phyloP scores from a whole-genome alignment of 108 stramenopile species.

The Stephanodiscus triporus region DNA sequence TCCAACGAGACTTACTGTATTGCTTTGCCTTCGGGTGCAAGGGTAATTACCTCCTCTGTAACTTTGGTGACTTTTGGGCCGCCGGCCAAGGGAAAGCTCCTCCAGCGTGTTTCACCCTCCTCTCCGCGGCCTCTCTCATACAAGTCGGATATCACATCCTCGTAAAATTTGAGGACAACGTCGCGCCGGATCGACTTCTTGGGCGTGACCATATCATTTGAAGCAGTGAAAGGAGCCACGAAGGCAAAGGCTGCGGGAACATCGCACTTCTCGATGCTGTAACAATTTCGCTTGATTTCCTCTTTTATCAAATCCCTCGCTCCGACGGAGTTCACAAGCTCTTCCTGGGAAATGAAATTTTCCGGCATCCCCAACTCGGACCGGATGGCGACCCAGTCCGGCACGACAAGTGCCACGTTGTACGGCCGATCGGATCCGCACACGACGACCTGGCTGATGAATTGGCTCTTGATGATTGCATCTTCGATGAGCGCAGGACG shows the following conservation, averaged over 20 bases:
- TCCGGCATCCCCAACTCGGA: constrained; percentile 54
- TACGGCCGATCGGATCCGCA: constrained; percentile 84
- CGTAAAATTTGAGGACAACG: constrained; percentile 84
- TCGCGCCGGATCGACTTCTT: constrained; percentile 78
- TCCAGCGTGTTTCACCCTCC: too few relatives aligned
- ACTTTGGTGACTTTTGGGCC: too few relatives aligned
- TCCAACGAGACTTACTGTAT: too few relatives aligned
- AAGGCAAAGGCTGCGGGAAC: constrained; percentile 68
- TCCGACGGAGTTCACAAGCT: constrained; percentile 65
- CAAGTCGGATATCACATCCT: constrained; percentile 62
- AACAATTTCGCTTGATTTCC: constrained; percentile 69
- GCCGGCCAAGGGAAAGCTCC: too few relatives aligned
- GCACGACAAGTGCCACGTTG: constrained; percentile 92
- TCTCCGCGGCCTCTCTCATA: constrained; percentile 45
- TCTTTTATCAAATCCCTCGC: constrained; percentile 71
- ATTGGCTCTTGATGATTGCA: constrained; percentile 79
- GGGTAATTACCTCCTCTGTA: too few relatives aligned
- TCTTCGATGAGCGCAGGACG: constrained; percentile 92
- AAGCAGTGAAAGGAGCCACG: constrained; percentile 76
- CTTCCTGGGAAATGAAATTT: constrained; percentile 59
- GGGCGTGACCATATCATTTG: too few relatives aligned
- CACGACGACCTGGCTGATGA: constrained; percentile 86
- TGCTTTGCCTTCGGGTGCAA: too few relatives aligned
- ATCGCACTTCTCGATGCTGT: constrained; percentile 88
- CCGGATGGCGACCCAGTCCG: constrained; percentile 84